Evolutionary conservation across 1,284 basidiomycete species (phyloP).

Genomic region (Psilocybe mexicana): DNA sequence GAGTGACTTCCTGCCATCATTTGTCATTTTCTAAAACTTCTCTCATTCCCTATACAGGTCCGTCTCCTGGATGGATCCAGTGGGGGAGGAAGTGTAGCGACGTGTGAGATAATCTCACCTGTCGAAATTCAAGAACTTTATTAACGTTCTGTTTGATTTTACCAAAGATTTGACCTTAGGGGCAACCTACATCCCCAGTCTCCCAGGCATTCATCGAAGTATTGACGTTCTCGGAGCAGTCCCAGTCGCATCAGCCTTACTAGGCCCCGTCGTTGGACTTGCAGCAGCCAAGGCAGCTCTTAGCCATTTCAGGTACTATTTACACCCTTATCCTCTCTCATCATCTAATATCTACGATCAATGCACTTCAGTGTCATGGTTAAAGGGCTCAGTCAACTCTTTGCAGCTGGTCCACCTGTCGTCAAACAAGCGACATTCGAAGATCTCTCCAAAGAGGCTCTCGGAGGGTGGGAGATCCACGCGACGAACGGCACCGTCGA

Average conservation of each 20-base stretch:
- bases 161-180: constrained; percentile 37
- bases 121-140: not conserved
- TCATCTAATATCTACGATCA: constrained; percentile 3
- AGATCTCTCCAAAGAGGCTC: constrained; percentile 41
- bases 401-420: constrained; percentile 43
- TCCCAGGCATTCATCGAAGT: constrained; percentile 40
- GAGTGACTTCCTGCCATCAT: constrained; percentile 5
- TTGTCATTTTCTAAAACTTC: not conserved
- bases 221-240: constrained; percentile 42
- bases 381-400: constrained; percentile 30
- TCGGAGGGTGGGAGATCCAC: constrained; percentile 44
- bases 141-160: not conserved
- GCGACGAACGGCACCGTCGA: constrained; percentile 42
- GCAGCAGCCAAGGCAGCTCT: constrained; percentile 42
- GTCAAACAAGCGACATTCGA: constrained; percentile 44
- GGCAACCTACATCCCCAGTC: constrained; percentile 41
- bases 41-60: constrained; percentile 35
- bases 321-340: not conserved
- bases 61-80: constrained; percentile 45
- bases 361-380: constrained; percentile 17
- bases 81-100: constrained; percentile 44
- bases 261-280: constrained; percentile 44
- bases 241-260: constrained; percentile 41
- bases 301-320: constrained; percentile 35
- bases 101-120: constrained; percentile 28